Percentiles rank a stretch among this genome's conserved stretches.
Evolutionary conservation across 805 yeast genomes (phyloP).

Genomic region (Saccharomycopsis malanga): DNA sequence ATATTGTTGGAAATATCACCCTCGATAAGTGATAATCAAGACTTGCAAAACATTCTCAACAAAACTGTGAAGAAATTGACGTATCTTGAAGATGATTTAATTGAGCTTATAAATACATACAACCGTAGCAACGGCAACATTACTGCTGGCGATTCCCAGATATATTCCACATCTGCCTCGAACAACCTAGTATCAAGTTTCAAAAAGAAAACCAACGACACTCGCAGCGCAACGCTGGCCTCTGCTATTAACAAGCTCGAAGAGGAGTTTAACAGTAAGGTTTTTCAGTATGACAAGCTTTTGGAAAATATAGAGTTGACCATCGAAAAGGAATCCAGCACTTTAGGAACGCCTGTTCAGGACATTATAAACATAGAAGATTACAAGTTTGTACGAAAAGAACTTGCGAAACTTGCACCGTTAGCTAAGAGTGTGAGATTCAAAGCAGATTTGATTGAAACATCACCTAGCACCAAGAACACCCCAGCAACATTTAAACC

Average conservation of each 20-base stretch:
- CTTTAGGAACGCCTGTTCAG: not conserved
- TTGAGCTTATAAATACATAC: conserved; percentile 9
- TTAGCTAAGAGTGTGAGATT: conserved; percentile 19
- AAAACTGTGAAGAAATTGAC: conserved; percentile 11
- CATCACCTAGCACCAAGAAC: conserved; percentile 1
- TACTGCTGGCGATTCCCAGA: not conserved
- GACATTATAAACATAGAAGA: conserved; percentile 5
- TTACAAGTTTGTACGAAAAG: conserved; percentile 11
- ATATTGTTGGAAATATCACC: conserved; percentile 11
- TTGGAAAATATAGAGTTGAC: conserved; percentile 15
- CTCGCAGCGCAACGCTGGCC: not conserved
- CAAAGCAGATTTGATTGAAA: conserved; percentile 19
- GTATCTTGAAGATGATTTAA: conserved; percentile 18
- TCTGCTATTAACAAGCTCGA: conserved; percentile 2
- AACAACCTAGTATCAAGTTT: not conserved
- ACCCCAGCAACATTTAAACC: not conserved
- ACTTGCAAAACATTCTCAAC: conserved; percentile 9
- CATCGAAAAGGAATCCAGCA: conserved; percentile 13
- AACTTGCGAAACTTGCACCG: conserved; percentile 15
- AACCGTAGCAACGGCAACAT: not conserved
- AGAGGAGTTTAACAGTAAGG: conserved; percentile 2
- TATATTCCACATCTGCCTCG: too few species aligned
- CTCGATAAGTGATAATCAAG: conserved; percentile 12
- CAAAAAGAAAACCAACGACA: not conserved
- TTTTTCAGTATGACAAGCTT: conserved; percentile 11